These are phyloP conservation scores for Stachybotrys chlorohalonatus DNA, from an alignment of 2,329 filamentous ascomycete species.

Conservation along the genomic window DNA sequence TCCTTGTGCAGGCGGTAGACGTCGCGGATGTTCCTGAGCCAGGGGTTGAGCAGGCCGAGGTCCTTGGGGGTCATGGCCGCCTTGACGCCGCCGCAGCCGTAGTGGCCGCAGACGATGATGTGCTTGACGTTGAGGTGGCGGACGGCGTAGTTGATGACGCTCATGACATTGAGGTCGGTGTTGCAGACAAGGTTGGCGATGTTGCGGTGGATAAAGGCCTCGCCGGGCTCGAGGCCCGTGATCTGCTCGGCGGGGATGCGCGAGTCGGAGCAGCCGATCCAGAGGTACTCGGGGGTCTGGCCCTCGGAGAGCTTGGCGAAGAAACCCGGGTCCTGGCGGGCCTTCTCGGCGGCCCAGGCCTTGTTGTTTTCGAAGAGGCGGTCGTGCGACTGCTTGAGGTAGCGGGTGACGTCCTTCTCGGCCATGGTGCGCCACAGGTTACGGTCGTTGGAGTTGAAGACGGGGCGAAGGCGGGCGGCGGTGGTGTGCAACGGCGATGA, in stretches of 20 bases:
- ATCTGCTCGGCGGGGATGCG: constrained; percentile 88
- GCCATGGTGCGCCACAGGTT: constrained; percentile 20
- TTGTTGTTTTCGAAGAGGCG: constrained; percentile 61
- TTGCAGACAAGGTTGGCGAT: constrained; percentile 82
- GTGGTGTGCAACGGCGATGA: neutral
- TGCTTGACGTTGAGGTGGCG: constrained; percentile 72
- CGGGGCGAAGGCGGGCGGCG: neutral
- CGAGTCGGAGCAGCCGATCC: constrained; percentile 87
- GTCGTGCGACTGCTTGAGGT: constrained; percentile 56
- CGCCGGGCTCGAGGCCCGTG: constrained; percentile 73
- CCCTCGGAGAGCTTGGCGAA: constrained; percentile 56
- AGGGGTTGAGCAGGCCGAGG: constrained; percentile 62
- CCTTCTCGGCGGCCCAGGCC: constrained; percentile 53
- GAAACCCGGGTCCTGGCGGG: constrained; percentile 50
- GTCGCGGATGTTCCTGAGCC: constrained; percentile 66
- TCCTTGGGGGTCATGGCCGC: constrained; percentile 65
- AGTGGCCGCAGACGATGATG: constrained; percentile 72
- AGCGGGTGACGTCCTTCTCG: constrained; percentile 36
- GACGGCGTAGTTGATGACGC: constrained; percentile 83
- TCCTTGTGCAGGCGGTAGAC: constrained; percentile 63
- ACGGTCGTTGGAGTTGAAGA: constrained; percentile 1
- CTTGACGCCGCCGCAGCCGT: constrained; percentile 69
- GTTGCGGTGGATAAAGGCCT: constrained; percentile 91
- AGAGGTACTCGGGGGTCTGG: constrained; percentile 64
- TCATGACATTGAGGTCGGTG: constrained; percentile 70